Percentiles rank a stretch among this genome's conserved stretches.
Evolutionary conservation across 2,329 filamentous ascomycete species (phyloP).

Genomic region (Pseudogymnoascus sp.): DNA sequence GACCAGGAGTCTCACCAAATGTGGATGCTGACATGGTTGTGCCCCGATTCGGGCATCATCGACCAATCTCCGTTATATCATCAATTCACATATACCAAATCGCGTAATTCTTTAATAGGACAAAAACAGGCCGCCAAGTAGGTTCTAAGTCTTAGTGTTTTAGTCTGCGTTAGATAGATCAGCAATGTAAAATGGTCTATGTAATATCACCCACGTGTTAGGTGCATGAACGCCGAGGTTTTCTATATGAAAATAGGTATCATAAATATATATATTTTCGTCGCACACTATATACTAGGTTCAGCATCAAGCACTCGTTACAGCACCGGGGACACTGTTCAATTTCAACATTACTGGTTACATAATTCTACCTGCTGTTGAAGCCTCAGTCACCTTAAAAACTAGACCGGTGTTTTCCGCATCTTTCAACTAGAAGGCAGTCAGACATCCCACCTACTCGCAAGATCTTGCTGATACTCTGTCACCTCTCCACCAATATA

Average conservation of each 20-base stretch:
- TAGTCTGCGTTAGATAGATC: background rate
- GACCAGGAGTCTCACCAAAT: background rate
- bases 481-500: background rate
- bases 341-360: background rate
- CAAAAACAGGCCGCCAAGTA: background rate
- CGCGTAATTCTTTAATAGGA: background rate
- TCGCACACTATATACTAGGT: background rate
- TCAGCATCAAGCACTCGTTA: background rate
- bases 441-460: background rate
- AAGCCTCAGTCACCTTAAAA: background rate
- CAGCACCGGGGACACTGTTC: background rate
- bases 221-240: background rate
- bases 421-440: background rate
- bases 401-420: background rate
- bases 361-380: background rate
- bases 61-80: background rate
- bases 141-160: background rate
- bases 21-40: background rate
- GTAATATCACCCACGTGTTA: background rate
- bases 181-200: background rate
- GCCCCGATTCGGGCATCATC: background rate
- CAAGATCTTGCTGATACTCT: background rate
- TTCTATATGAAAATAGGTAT: background rate
- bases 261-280: background rate
- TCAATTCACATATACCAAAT: background rate